phyloP scores from a whole-genome alignment of 306 rosid genomes.

The Abrus precatorius region DNA sequence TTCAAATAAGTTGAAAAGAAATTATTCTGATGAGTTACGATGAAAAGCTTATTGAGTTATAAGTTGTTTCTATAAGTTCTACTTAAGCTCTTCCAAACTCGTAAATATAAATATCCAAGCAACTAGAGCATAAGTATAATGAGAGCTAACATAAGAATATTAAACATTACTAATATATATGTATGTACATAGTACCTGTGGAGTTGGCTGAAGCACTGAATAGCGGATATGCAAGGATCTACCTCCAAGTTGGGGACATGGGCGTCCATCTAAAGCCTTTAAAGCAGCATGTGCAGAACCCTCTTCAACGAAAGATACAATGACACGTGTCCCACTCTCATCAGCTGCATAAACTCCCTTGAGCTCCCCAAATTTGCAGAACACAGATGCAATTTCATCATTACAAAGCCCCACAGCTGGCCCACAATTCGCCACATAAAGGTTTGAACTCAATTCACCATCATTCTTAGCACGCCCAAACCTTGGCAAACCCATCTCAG shows the following conservation, averaged over 20 bases:
- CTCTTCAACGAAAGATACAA: constrained; percentile 65
- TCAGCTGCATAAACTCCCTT: constrained; percentile 80
- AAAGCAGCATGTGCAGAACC: constrained; percentile 69
- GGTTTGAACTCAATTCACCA: constrained; percentile 66
- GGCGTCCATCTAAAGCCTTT: constrained; percentile 66
- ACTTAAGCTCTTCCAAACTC: too few relatives aligned
- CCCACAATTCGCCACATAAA: constrained; percentile 89
- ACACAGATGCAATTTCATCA: constrained; percentile 63
- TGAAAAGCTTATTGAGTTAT: too few relatives aligned
- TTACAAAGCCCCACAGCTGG: constrained; percentile 74
- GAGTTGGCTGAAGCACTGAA: constrained; percentile 69
- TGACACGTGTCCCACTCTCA: constrained; percentile 83
- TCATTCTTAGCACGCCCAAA: constrained; percentile 68
- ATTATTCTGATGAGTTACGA: too few relatives aligned
- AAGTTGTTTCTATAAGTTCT: too few relatives aligned
- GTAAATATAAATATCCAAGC: too few relatives aligned
- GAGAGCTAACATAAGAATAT: too few relatives aligned
- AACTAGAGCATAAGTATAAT: too few relatives aligned
- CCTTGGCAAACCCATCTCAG: constrained; percentile 60
- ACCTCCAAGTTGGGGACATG: constrained; percentile 74
- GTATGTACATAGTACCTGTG: constrained; percentile 44
- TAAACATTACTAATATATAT: too few relatives aligned
- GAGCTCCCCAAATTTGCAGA: constrained; percentile 70
- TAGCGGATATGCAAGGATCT: constrained; percentile 79
- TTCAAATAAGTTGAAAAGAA: too few relatives aligned